Percentiles rank a stretch among this genome's conserved stretches.
These are phyloP conservation scores for Microglena sp. DNA, from an alignment of 139 green algal genomes.

Conservation along the genomic window DNA sequence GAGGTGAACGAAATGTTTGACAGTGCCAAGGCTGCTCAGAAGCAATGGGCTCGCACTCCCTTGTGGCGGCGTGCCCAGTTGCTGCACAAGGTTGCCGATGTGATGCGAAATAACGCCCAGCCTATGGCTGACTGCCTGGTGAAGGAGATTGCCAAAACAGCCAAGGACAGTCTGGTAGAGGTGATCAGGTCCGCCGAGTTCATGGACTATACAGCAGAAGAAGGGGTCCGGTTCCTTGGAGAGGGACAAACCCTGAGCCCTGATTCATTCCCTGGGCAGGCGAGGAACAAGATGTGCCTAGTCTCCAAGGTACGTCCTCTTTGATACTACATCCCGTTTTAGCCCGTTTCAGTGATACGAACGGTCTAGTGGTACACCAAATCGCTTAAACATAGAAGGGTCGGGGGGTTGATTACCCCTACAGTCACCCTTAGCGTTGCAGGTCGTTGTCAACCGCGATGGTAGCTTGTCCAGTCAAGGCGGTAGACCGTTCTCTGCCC, in stretches of 20 bases:
- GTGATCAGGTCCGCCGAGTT: conserved; percentile 82
- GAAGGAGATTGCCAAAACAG: conserved; percentile 86
- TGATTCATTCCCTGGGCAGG: conserved; percentile 86
- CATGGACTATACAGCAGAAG: conserved; percentile 88
- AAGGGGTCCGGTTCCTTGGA: conserved; percentile 74
- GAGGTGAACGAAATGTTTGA: conserved; percentile 82
- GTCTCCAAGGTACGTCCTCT: conserved; percentile 54
- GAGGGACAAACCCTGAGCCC: conserved; percentile 73
- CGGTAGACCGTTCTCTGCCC: too few species aligned
- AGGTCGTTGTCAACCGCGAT: too few species aligned
- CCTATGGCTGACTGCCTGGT: conserved; percentile 83
- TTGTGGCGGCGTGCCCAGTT: conserved; percentile 80
- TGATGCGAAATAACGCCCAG: conserved; percentile 72
- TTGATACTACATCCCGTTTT: too few species aligned
- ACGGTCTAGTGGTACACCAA: too few species aligned
- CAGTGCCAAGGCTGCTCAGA: conserved; percentile 67
- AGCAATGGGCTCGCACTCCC: conserved; percentile 74
- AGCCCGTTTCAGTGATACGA: too few species aligned
- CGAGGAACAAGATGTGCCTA: conserved; percentile 88
- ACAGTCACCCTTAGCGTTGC: too few species aligned
- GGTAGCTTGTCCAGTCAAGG: too few species aligned
- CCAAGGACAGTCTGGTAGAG: conserved; percentile 68
- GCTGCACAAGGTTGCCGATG: conserved; percentile 60
- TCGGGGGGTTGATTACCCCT: too few species aligned
- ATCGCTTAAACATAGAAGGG: too few species aligned